Evolutionary conservation across 2,329 filamentous ascomycete genomes (phyloP), one percentile per base, ranked within the genome.

Genomic region (Pseudogymnoascus sp.): DNA sequence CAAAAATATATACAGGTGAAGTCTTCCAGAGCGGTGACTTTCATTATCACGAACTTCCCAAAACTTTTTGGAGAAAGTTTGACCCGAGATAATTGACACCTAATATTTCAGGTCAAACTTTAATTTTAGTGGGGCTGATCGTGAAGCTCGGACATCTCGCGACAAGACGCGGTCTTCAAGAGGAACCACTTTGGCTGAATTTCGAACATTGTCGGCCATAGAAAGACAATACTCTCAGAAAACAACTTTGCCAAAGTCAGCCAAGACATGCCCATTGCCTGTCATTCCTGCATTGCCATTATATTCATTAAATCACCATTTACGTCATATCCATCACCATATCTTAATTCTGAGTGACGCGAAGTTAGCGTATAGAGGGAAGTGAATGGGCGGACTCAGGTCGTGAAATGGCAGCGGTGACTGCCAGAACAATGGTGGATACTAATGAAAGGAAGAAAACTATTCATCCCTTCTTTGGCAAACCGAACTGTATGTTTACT

Each of bases 391-490:
- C 25, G 35, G 14, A 21, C 38, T 16, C 52, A 62, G 45, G 60
- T 40, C 65, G 63, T 49, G 49, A 33, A 55, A 72, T 73, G 70
- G 70, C 71, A 66, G 68, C 68, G 35, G 62, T 73, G 52, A 63
- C 69, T 35, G 64, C 67, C 41, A 68, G 65, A 67, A 69, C 65
- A 40, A 69, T 71, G 69, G 69, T 67, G 64, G 68, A 69, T 62
- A 60, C 69, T 59, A 68, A 69, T 62, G 66, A 71, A 41, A 66
- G 67, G 33, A 63, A 62, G 41, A 72, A 67, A 58, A 61, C 61
- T 40, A 60, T 74, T 18, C 71, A 70, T 65, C 69, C 72, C 49
- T 66, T 73, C 11, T 73, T 73, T 58, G 65, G 70, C n/a, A 72
- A 69, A 43, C 59, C 65, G 18, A 62, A 67, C 16, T 68, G 71